Evolutionary conservation across 176 grass and related monocot genomes (phyloP).

Genomic region (Oryza nivara): DNA sequence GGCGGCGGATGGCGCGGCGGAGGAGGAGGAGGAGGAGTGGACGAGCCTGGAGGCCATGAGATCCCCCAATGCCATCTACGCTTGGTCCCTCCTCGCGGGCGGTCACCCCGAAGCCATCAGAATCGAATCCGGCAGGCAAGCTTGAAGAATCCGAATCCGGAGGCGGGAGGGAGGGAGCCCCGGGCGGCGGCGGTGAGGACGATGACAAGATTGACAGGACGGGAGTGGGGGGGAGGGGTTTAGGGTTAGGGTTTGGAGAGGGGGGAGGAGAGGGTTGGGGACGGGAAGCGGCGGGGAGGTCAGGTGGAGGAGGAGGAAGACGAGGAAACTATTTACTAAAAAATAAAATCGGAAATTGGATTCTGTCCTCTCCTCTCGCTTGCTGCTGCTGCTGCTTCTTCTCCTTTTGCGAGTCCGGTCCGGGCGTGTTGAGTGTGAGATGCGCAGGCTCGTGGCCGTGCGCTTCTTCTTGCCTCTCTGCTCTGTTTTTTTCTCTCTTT

Average conservation of each 20-base stretch:
- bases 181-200: background rate
- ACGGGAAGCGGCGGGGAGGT: constrained; percentile 36
- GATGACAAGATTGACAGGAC: background rate
- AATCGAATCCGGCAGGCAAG: too few relatives aligned
- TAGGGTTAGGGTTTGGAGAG: constrained; percentile 39
- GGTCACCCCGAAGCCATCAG: constrained; percentile 34
- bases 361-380: background rate
- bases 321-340: constrained; percentile 4
- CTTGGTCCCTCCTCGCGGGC: background rate
- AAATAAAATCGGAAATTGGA: constrained; percentile 23
- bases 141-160: constrained; percentile 17
- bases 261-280: background rate
- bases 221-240: background rate
- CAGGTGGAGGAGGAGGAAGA: background rate
- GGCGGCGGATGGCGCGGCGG: constrained; percentile 37
- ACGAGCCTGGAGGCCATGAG: constrained; percentile 94
- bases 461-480: background rate
- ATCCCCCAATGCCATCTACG: constrained; percentile 98
- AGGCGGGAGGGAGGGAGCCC: background rate
- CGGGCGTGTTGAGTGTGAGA: background rate
- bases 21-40: constrained; percentile 43
- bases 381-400: background rate
- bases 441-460: constrained; percentile 25
- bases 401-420: too few relatives aligned
- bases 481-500: background rate